Conservation (phyloP, 2,329 filamentous ascomycete genomes). For the Metarhizium humberi region DNA sequence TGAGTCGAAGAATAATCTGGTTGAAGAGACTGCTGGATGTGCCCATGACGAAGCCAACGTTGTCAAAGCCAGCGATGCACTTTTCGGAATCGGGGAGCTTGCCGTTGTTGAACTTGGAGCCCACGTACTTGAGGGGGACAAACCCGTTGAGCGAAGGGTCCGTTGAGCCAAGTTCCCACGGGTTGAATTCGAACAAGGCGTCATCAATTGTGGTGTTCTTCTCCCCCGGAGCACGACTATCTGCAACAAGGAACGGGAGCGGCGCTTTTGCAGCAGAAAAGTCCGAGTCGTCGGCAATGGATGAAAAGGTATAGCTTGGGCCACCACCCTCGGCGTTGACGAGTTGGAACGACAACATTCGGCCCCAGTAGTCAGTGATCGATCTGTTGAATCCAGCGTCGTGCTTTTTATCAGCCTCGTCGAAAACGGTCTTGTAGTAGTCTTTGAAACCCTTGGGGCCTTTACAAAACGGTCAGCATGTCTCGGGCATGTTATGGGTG, state of each 20-base stretch:
- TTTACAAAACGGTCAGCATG: not conserved
- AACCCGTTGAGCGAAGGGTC: constrained; percentile 52
- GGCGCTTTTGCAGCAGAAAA: constrained; percentile 34
- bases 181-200: constrained; percentile 55
- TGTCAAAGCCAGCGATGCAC: constrained; percentile 61
- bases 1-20: constrained; percentile 57
- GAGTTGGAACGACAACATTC: constrained; percentile 77
- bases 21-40: constrained; percentile 79
- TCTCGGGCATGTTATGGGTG: not conserved
- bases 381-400: constrained; percentile 44
- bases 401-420: constrained; percentile 25
- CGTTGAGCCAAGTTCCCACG: constrained; percentile 59
- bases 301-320: constrained; percentile 71
- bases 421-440: constrained; percentile 28
- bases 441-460: constrained; percentile 26
- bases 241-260: constrained; percentile 41
- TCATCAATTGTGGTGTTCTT: constrained; percentile 40
- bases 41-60: constrained; percentile 70
- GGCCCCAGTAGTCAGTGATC: constrained; percentile 83
- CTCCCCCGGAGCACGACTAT: constrained; percentile 35
- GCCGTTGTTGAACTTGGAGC: constrained; percentile 46
- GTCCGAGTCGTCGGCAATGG: constrained; percentile 36
- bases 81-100: constrained; percentile 31
- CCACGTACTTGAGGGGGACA: constrained; percentile 48
- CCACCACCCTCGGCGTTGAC: constrained; percentile 68